phyloP scores from a whole-genome alignment of 495 filamentous ascomycete genomes.

The Endocarpon pusillum region DNA sequence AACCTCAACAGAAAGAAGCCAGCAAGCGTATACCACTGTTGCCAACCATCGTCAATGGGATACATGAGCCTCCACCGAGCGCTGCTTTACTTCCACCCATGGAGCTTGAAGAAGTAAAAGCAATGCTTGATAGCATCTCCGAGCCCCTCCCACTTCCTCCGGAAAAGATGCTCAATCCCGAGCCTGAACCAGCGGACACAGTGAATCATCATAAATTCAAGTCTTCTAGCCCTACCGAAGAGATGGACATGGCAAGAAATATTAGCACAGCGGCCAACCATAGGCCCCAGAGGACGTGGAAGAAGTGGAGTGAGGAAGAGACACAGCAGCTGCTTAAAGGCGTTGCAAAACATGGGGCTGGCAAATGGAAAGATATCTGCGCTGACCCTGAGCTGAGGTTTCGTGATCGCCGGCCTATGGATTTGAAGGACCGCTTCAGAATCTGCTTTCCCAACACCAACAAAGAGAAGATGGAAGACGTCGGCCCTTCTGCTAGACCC shows the following conservation, averaged over 20 bases:
- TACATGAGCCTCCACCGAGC: conserved; percentile 60
- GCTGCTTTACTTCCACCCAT: conserved; percentile 59
- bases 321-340: conserved; percentile 60
- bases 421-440: conserved; percentile 74
- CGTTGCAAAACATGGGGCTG: conserved; percentile 66
- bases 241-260: conserved; percentile 9
- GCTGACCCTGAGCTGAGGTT: conserved; percentile 57
- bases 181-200: conserved; percentile 17
- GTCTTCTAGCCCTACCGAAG: conserved; percentile 11
- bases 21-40: conserved; percentile 32
- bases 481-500: background rate
- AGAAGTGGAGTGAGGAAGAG: conserved; percentile 72
- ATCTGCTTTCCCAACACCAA: conserved; percentile 45
- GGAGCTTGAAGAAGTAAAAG: conserved; percentile 29
- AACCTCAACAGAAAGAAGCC: conserved; percentile 26
- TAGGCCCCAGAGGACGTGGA: conserved; percentile 25
- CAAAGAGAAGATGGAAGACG: background rate
- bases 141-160: conserved; percentile 23
- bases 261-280: conserved; percentile 4
- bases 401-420: conserved; percentile 55
- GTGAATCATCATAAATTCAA: conserved; percentile 8
- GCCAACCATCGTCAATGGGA: conserved; percentile 47
- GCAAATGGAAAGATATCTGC: conserved; percentile 78
- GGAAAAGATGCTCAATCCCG: conserved; percentile 10
- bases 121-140: no score